Evolutionary conservation across 306 rosid species (phyloP), one percentile per base, ranked within the genome.

Genomic region (Vigna reflexopilosa): DNA sequence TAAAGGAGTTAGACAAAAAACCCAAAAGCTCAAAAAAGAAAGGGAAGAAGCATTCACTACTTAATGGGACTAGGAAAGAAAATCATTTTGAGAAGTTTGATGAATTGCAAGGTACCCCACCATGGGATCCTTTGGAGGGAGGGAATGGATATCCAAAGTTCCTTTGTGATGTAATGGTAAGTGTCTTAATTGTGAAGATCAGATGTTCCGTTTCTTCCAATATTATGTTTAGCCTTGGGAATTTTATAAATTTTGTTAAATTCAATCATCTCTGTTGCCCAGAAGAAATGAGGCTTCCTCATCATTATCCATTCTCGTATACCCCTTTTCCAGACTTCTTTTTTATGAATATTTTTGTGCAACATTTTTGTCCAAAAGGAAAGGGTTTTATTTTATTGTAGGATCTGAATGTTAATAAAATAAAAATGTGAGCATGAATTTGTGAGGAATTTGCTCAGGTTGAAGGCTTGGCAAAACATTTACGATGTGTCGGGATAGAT

Each of bases 401-500:
- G 44, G 30, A 67, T 69, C 62, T 84, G 57, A 70, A 66, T 58
- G 38, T 81, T 72, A 61, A 15, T 73, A 47, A 64, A 26, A 72
- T 48, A 15, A 52, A 82, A 20, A 13, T 65, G 52, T 58, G 58
- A 67, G 76, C 61, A 72, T 77, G 49, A 74, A 55, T 76, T 84
- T 81, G 67, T 76, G 67, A 34, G 59, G 44, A 64, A 49, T 83
- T 75, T 80, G 70, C 81, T 82, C 90, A 94, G 97, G 95, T 92
- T 73, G 97, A 90, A 89, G 97, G 98, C 78, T 87, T 94, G 84
- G 98, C 97, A 69, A 94, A 94, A 88, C 97, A 94, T 87, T 84
- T 94, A 86, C 87, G 97, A 12, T 94, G 97, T 73, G 97, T 90
- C 70, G 97, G 98, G 83, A 80, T 94, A 54, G 97, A 94, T 87